phyloP scores from a whole-genome alignment of 2,329 filamentous ascomycete species.

The Coleophoma cylindrospora region DNA sequence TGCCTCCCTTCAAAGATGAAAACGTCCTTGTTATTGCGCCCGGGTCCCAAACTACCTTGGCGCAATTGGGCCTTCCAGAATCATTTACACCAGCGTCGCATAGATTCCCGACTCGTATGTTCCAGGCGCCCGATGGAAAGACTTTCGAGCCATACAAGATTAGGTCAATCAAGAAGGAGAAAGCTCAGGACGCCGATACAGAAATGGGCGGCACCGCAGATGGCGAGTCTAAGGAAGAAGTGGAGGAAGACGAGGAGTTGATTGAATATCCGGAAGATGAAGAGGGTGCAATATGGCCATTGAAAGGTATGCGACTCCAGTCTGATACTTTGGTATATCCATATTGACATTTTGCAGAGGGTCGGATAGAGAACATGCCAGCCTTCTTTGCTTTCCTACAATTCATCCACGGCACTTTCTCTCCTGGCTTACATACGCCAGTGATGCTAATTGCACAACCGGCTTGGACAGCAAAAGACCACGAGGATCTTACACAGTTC shows the following conservation, averaged over 20 bases:
- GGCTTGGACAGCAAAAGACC: constrained; percentile 83
- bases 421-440: constrained; percentile 89
- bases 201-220: constrained; percentile 25
- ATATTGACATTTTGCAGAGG: constrained; percentile 41
- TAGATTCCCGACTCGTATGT: constrained; percentile 92
- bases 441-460: constrained; percentile 88
- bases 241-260: constrained; percentile 59
- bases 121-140: constrained; percentile 69
- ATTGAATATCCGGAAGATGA: constrained; percentile 85
- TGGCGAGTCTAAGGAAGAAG: constrained; percentile 12
- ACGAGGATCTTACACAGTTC: constrained; percentile 85
- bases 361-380: constrained; percentile 82
- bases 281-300: constrained; percentile 86
- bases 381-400: constrained; percentile 92
- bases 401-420: constrained; percentile 84
- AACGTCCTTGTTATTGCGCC: constrained; percentile 39
- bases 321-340: too few species aligned
- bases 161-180: constrained; percentile 55
- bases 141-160: constrained; percentile 81
- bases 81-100: constrained; percentile 76
- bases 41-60: constrained; percentile 27
- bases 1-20: constrained; percentile 26
- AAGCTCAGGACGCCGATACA: constrained; percentile 25
- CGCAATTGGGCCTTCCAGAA: constrained; percentile 28
- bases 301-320: constrained; percentile 44